Evolutionary conservation across 257 asterid genomes (phyloP), one percentile per base, ranked within the genome.

Genomic region (Mitragyna speciosa): DNA sequence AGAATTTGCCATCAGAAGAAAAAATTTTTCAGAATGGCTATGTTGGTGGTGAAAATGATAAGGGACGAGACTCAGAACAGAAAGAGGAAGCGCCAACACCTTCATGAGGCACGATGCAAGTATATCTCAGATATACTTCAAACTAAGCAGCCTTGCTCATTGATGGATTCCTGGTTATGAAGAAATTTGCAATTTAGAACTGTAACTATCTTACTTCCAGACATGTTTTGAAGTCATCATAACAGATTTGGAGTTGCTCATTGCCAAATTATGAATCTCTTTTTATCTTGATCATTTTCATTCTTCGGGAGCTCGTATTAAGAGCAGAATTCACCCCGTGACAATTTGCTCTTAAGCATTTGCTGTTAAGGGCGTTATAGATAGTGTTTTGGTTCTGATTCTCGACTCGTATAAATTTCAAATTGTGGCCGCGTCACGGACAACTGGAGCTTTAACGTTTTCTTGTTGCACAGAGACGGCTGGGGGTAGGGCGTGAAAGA

Each of bases 1-100:
- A 90, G 80, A 90, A 88, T 78, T 73, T 90, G 63, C 99, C 97
- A 30, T 91, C 97, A 0, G 99, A 96, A 78, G 97, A 91, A 47
- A 89, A 28, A 73, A 12, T 82, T 63, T 64, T 80, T 49, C 92
- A 76, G 76, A 89, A 91, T 28, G 96, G 92, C 12, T 22, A 58
- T 59, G 79, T 51, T 1, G 70, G 59, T 72, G 83, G 63, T 17
- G 84, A 83, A 75, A 87, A 80, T 9, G 90, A 86, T 3, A 89
- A 80, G 58, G 87, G 78, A 26, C 75, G 31, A 78, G 86, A 85
- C 84, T 70, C 71, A 14, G 89, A 86, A 71, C 85, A 87, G 77
- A 86, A 89, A 83, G 90, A 87, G 76, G 91, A 88, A 85, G 88
- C 88, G 58, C 80, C 92, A 5, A 52, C 85, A 4, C 86, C 92